Evolutionary conservation across 441 rosid species (phyloP).

Genomic region (Manihot esculenta): DNA sequence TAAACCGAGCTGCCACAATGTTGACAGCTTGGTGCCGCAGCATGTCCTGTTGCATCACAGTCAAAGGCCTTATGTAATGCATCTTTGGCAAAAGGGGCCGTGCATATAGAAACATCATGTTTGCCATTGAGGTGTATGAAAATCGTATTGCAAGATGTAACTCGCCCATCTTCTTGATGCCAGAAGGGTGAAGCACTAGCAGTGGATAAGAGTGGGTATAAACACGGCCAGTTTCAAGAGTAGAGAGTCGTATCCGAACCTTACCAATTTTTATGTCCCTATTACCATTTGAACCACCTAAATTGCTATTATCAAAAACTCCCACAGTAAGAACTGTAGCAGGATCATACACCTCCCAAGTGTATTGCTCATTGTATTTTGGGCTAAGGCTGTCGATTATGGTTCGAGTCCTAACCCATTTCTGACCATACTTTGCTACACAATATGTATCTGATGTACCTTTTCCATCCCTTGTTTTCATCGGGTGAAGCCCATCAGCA

Average conservation of each 20-base stretch:
- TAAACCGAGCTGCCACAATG: constrained; percentile 77
- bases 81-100: constrained; percentile 83
- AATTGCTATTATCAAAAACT: constrained; percentile 75
- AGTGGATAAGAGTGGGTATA: constrained; percentile 82
- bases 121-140: constrained; percentile 57
- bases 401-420: constrained; percentile 91
- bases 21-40: constrained; percentile 78
- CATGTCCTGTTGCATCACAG: constrained; percentile 71
- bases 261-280: constrained; percentile 70
- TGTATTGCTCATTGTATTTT: constrained; percentile 87
- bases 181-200: constrained; percentile 76
- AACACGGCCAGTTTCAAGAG: constrained; percentile 74
- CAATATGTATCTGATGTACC: constrained; percentile 89
- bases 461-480: constrained; percentile 71
- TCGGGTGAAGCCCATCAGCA: constrained; percentile 66
- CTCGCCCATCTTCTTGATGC: constrained; percentile 94
- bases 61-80: constrained; percentile 78
- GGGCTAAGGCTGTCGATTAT: constrained; percentile 68
- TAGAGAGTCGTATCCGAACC: constrained; percentile 75
- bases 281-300: constrained; percentile 43
- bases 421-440: constrained; percentile 91
- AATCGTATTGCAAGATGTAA: constrained; percentile 84
- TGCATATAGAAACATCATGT: constrained; percentile 56
- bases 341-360: constrained; percentile 95
- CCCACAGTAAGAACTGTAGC: constrained; percentile 87